Evolutionary conservation across 1,139 yeast genomes (phyloP).

Genomic region (Hyphopichia khmerensis): DNA sequence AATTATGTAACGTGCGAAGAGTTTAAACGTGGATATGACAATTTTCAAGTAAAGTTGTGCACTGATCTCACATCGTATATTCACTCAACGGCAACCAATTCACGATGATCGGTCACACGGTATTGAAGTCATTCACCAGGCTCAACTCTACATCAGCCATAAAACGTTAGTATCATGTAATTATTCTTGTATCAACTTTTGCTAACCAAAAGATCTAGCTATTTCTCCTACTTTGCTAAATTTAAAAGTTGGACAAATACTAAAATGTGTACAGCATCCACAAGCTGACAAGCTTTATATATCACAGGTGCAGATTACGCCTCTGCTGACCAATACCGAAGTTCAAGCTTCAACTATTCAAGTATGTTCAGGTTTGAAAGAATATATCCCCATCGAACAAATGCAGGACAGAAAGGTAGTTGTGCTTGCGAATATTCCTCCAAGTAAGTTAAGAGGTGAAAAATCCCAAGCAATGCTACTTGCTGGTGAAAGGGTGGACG

Average conservation of each 20-base stretch:
- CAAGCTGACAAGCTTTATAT: conserved; percentile 57
- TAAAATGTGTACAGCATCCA: conserved; percentile 43
- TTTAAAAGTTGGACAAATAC: conserved; percentile 47
- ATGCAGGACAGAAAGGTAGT: conserved; percentile 83
- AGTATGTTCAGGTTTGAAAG: conserved; percentile 69
- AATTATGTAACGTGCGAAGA: too few relatives aligned
- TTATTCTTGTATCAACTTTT: neutral
- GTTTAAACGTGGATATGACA: too few relatives aligned
- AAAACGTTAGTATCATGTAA: neutral
- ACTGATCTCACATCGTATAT: too few relatives aligned
- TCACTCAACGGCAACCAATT: too few relatives aligned
- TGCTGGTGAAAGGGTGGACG: conserved; percentile 37
- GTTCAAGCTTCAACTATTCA: conserved; percentile 24
- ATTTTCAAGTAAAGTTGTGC: too few relatives aligned
- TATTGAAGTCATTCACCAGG: neutral
- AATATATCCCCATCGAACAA: conserved; percentile 72
- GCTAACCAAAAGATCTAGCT: conserved; percentile 8
- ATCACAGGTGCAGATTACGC: conserved; percentile 36
- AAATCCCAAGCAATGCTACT: conserved; percentile 58
- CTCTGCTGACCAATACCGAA: conserved; percentile 5
- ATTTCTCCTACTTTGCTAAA: conserved; percentile 23
- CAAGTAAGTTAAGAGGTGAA: conserved; percentile 82
- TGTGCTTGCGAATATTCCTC: conserved; percentile 84
- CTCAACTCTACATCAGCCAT: neutral
- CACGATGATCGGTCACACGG: neutral